Evolutionary conservation across 768 basidiomycete species (phyloP), one percentile per base, ranked within the genome.

Genomic region (Rhodosporidiobolus sp.): DNA sequence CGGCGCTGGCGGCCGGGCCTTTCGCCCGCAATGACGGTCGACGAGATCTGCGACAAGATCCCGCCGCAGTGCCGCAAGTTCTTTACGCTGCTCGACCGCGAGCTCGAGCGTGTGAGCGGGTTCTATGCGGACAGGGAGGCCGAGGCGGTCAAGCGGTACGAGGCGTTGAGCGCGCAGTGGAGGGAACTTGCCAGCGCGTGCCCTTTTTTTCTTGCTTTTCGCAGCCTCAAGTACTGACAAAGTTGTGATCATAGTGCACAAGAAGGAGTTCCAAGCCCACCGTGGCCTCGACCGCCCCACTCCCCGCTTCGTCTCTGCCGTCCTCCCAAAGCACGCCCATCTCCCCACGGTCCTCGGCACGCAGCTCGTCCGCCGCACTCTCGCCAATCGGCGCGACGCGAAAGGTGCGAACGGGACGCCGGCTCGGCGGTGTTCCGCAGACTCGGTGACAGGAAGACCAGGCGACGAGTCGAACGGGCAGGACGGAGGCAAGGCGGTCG

Each of bases 31-130:
- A 56, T 75, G 34, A 57, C 79, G 17, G 77, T 83, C 35, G 77
- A 79, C 0, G 81, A 83, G 28, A 74, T 84, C 28, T 79, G 90
- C 26, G 83, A 85, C 9, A 80, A 84, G 17, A 83, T 94, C 28
- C 84, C 87, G 20, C 83, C 86, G 0, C 81, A 85, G 32, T 89
- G 94, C 78, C 78, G 81, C 43, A 83, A 83, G 11, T 98, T 96
- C 82, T 91, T 98, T 70, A 84, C 86, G 4, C 83, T 87, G 32
- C 84, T 97, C 12, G 90, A 96, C 75, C 79, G 79, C 1, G 89
- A 99, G 79, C 83, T 97, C 4, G 87, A 89, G 30, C 96, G 95
- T 80, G 87, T 97, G 20, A 90, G 91, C 70, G 81, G 83, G 1
- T 99, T 99, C 80, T 98, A 91, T 79, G 77, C 85, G 10, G 87